phyloP scores from a whole-genome alignment of 225 moss, liverwort and hornwort species.

The Marchantia polymorpha region DNA sequence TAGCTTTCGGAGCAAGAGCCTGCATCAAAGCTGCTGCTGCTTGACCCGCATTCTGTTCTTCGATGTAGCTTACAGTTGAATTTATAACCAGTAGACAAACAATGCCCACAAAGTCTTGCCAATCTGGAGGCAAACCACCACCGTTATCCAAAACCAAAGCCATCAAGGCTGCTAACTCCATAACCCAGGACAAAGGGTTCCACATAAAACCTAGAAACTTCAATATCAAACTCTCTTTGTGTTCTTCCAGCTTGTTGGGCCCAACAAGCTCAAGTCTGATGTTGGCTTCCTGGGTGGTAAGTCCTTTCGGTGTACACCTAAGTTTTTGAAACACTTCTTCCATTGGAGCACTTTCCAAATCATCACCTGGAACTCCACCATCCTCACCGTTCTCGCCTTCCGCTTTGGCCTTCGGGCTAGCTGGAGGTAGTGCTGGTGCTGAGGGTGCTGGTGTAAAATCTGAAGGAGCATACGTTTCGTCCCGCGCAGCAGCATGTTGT shows the following conservation, averaged over 20 bases:
- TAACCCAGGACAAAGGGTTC: conserved; percentile 41
- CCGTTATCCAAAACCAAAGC: conserved; percentile 54
- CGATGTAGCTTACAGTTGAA: conserved; percentile 57
- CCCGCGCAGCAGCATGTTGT: neutral
- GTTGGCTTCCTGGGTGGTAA: conserved; percentile 27
- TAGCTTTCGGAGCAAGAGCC: conserved; percentile 49
- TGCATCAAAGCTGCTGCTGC: conserved; percentile 63
- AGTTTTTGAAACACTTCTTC: conserved; percentile 35
- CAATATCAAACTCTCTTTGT: conserved; percentile 20
- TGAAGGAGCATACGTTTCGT: neutral
- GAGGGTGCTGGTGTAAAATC: neutral
- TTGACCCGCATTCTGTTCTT: conserved; percentile 59
- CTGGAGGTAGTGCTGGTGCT: neutral
- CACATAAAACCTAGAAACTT: conserved; percentile 39
- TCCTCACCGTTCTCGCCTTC: neutral
- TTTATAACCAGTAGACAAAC: conserved; percentile 46
- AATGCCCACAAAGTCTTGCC: conserved; percentile 66
- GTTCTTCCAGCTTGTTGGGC: conserved; percentile 38
- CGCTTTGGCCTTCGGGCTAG: neutral
- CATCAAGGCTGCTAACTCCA: conserved; percentile 41
- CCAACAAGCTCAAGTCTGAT: conserved; percentile 34
- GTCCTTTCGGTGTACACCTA: conserved; percentile 32
- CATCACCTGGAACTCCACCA: neutral
- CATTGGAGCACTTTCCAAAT: conserved; percentile 37
- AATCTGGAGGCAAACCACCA: conserved; percentile 39